Evolutionary conservation across 805 yeast species (phyloP).

Genomic region (Teunomyces barrocoloradensis): DNA sequence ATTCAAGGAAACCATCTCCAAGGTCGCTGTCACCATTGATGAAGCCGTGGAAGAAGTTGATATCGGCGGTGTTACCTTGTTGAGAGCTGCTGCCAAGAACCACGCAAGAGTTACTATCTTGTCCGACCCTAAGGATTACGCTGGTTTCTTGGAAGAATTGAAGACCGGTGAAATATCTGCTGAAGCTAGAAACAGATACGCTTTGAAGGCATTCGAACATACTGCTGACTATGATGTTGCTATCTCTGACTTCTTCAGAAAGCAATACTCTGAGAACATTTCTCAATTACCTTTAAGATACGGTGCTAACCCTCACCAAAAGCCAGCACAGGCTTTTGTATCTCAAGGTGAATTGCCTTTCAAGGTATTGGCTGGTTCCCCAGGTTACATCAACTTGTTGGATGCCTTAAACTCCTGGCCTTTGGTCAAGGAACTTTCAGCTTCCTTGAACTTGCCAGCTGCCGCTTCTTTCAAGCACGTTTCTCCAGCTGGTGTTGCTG

Average conservation of each 20-base stretch:
- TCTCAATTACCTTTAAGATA: constrained; percentile 94
- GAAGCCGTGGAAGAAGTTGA: constrained; percentile 99
- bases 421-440: constrained; percentile 92
- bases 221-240: constrained; percentile 97
- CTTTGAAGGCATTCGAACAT: constrained; percentile 96
- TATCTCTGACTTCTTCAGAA: constrained; percentile 95
- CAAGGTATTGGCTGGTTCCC: constrained; percentile 90
- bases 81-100: constrained; percentile 98
- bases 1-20: constrained; percentile 94
- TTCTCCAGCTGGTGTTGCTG: constrained; percentile 98
- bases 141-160: constrained; percentile 81
- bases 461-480: constrained; percentile 99
- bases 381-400: constrained; percentile 94
- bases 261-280: constrained; percentile 86
- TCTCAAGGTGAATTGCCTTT: constrained; percentile 86
- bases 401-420: constrained; percentile 99
- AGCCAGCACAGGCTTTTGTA: constrained; percentile 97
- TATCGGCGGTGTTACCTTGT: constrained; percentile 93
- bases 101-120: constrained; percentile 94
- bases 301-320: constrained; percentile 99
- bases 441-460: constrained; percentile 92
- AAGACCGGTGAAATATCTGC: constrained; percentile 67
- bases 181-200: constrained; percentile 76
- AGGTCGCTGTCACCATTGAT: constrained; percentile 89
- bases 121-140: constrained; percentile 92